A percentile compares a stretch with the other conserved stretches of the same genome.
Conservation (phyloP, 768 basidiomycete genomes). For the Lactarius trivialis region DNA sequence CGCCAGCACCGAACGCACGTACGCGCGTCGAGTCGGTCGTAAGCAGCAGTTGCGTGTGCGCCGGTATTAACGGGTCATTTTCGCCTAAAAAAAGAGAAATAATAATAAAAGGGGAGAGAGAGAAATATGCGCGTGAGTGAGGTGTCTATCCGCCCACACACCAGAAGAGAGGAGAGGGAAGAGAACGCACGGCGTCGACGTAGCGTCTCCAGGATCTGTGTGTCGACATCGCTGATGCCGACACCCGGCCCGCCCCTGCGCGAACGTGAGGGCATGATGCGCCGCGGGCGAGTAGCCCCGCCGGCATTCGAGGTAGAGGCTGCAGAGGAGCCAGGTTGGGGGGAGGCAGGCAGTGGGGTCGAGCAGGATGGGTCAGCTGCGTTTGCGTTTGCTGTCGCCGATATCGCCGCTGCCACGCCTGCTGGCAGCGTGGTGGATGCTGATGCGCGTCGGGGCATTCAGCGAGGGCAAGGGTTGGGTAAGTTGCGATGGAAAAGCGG, state of each 20-base stretch:
- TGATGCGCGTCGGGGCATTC: slow-evolving; percentile 19
- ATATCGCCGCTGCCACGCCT: background rate
- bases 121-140: background rate
- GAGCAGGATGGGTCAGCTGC: background rate
- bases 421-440: slow-evolving; percentile 5
- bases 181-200: slow-evolving; percentile 61
- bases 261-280: slow-evolving; percentile 75
- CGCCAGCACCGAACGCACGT: slow-evolving; percentile 33
- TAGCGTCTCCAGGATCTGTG: slow-evolving; percentile 78
- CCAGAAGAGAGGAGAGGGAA: background rate
- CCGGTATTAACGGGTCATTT: slow-evolving; percentile 64
- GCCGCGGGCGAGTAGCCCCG: slow-evolving; percentile 48
- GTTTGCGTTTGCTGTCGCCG: background rate
- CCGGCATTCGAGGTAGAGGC: slow-evolving; percentile 4
- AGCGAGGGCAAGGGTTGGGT: background rate
- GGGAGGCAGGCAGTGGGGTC: background rate
- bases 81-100: slow-evolving; percentile 42
- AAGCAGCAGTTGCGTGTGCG: slow-evolving; percentile 57
- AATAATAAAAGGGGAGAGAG: background rate
- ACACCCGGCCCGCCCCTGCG: slow-evolving; percentile 77
- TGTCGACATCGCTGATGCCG: slow-evolving; percentile 71
- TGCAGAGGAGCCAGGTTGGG: slow-evolving; percentile 12
- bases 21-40: slow-evolving; percentile 61
- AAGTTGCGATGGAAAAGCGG: background rate
- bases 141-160: background rate